A percentile compares a stretch with the other conserved stretches of the same genome.
phyloP scores from a whole-genome alignment of 2,329 filamentous ascomycete species.

The Microsporum canis region DNA sequence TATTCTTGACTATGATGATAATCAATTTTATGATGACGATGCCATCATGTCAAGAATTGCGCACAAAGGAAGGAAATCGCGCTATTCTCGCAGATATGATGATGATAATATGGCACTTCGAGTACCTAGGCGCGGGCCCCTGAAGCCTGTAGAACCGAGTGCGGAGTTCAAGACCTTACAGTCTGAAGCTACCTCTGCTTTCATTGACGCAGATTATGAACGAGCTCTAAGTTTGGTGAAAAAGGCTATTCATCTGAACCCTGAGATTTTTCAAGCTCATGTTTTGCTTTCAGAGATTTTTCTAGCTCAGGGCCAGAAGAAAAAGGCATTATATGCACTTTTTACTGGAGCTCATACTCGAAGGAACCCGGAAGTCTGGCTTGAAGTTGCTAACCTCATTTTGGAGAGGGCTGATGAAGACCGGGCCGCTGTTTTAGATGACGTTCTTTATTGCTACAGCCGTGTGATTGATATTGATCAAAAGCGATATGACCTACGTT shows the following conservation, averaged over 20 bases:
- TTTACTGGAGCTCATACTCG: conserved; percentile 48
- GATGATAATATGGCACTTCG: conserved; percentile 7
- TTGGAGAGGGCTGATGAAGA: conserved; percentile 39
- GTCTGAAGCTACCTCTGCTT: conserved; percentile 38
- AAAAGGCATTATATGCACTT: conserved; percentile 46
- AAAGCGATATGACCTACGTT: conserved; percentile 42
- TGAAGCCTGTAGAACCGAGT: conserved; percentile 37
- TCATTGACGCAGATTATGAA: conserved; percentile 38
- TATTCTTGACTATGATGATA: conserved; percentile 5
- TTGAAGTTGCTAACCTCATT: conserved; percentile 45
- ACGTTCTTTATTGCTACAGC: conserved; percentile 43
- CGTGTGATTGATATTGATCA: conserved; percentile 44
- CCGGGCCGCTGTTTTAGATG: conserved; percentile 32
- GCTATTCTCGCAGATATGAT: conserved; percentile 15
- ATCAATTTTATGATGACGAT: conserved; percentile 11
- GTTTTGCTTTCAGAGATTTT: conserved; percentile 50
- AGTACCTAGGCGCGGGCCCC: conserved; percentile 36
- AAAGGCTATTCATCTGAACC: conserved; percentile 45
- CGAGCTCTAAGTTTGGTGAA: conserved; percentile 34
- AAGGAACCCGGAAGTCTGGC: conserved; percentile 46
- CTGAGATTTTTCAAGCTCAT: conserved; percentile 52
- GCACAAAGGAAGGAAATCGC: conserved; percentile 12
- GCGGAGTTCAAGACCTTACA: conserved; percentile 39
- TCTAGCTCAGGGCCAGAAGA: conserved; percentile 43
- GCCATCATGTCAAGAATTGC: conserved; percentile 10